Conservation (phyloP, 108 stramenopile species). For the Poteriospumella lacustris region DNA sequence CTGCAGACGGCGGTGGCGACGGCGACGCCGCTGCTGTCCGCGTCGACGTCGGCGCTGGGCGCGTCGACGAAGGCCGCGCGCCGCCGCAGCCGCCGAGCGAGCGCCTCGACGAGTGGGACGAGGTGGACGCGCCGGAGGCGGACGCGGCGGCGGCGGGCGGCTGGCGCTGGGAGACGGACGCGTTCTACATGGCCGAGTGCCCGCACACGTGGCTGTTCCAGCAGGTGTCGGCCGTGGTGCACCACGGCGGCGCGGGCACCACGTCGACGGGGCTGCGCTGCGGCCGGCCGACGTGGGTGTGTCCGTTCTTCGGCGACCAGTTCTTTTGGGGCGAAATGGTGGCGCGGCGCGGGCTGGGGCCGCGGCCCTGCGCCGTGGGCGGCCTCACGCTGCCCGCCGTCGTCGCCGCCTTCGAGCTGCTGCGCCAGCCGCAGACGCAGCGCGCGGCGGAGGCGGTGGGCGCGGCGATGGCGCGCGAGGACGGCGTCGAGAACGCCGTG, state of each 20-base stretch:
- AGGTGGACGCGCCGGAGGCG: background rate
- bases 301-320: constrained; percentile 43
- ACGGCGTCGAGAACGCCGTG: constrained; percentile 30
- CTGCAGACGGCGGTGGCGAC: too few species aligned
- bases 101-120: background rate
- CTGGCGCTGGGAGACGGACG: background rate
- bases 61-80: background rate
- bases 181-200: constrained; percentile 13
- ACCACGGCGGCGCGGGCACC: constrained; percentile 43
- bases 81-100: background rate
- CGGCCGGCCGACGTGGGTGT: constrained; percentile 34
- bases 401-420: background rate
- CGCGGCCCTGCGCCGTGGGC: background rate
- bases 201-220: constrained; percentile 34
- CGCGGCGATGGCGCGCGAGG: background rate
- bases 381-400: background rate
- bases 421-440: background rate
- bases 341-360: background rate
- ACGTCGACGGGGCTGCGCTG: constrained; percentile 33
- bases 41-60: too few species aligned
- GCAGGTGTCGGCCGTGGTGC: constrained; percentile 32
- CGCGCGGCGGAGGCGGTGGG: background rate
- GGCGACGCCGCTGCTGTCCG: too few species aligned
- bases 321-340: constrained; percentile 39
- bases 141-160: background rate